These are phyloP conservation scores for Rhodotorula diobovata DNA, from an alignment of 768 basidiomycete species.

Conservation along the genomic window DNA sequence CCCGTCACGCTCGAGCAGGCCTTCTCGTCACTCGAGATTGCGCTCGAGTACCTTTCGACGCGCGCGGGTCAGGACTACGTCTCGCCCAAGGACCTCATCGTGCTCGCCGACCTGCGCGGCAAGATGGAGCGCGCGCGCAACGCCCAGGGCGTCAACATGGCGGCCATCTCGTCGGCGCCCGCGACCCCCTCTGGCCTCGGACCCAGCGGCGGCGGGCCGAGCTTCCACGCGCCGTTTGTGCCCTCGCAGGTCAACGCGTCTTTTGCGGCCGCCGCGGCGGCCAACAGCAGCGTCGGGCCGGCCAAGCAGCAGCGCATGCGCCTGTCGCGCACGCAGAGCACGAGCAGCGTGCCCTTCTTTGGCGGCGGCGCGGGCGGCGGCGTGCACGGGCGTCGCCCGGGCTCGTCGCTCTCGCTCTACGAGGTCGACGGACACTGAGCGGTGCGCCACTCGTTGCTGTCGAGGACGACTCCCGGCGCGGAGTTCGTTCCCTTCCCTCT, in stretches of 20 bases:
- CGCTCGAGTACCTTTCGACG: slow-evolving; percentile 27
- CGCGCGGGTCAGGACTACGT: slow-evolving; percentile 22
- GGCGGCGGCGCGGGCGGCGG: background rate
- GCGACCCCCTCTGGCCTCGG: slow-evolving; percentile 9
- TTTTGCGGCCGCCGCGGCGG: background rate
- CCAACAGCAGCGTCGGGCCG: background rate
- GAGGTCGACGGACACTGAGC: slow-evolving; percentile 18
- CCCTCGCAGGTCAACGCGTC: background rate
- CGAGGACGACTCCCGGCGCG: background rate
- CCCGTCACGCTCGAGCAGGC: slow-evolving; percentile 30
- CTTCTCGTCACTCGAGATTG: slow-evolving; percentile 20
- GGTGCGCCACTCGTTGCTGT: background rate
- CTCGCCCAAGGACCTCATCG: slow-evolving; percentile 25
- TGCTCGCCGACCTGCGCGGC: slow-evolving; percentile 24
- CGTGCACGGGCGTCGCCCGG: background rate
- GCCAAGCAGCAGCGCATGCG: slow-evolving; percentile 20
- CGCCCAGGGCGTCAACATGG: background rate
- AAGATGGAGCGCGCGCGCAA: slow-evolving; percentile 28
- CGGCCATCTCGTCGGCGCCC: slow-evolving; percentile 5
- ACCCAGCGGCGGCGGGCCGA: background rate
- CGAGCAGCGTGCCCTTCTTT: slow-evolving; percentile 15
- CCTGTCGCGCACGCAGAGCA: slow-evolving; percentile 23
- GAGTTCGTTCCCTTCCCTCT: background rate
- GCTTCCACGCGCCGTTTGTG: background rate
- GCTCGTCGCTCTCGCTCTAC: slow-evolving; percentile 7